These are phyloP conservation scores for Haematococcus lacustris DNA, from an alignment of 139 green algal species.

Conservation along the genomic window DNA sequence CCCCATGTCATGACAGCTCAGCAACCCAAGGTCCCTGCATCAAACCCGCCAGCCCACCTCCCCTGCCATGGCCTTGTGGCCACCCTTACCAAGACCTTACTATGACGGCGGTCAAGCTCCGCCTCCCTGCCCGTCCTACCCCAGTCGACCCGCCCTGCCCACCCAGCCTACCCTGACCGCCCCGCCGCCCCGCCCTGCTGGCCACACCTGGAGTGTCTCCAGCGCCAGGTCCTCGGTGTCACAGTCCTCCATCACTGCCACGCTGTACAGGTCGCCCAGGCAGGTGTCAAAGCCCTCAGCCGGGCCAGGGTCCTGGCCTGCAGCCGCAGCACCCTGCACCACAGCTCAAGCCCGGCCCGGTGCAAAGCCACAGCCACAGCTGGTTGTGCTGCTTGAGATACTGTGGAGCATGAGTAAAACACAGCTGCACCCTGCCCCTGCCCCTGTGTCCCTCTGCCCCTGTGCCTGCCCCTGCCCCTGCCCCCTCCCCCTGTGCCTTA, in stretches of 20 bases:
- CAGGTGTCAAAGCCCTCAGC: conserved; percentile 56
- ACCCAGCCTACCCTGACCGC: too few species aligned
- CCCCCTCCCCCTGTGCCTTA: background rate
- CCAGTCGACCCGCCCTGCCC: too few species aligned
- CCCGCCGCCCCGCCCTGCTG: too few species aligned
- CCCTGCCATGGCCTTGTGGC: background rate
- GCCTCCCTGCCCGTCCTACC: too few species aligned
- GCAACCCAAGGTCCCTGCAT: too few species aligned
- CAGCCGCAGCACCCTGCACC: too few species aligned
- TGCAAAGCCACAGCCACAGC: background rate
- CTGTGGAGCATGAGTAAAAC: background rate
- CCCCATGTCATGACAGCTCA: too few species aligned
- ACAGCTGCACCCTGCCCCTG: background rate
- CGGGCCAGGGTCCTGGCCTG: conserved; percentile 21
- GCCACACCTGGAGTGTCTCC: conserved; percentile 74
- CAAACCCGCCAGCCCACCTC: background rate
- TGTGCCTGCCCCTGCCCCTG: background rate
- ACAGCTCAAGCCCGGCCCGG: too few species aligned
- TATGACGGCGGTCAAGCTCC: background rate
- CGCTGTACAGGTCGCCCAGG: conserved; percentile 89
- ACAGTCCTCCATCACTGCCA: conserved; percentile 91
- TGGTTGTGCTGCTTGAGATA: background rate
- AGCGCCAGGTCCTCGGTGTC: conserved; percentile 58
- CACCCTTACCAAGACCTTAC: background rate
- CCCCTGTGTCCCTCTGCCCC: background rate